Base-by-base conservation (phyloP, 2,329 filamentous ascomycete species). In the Cryphonectria japonica region DNA sequence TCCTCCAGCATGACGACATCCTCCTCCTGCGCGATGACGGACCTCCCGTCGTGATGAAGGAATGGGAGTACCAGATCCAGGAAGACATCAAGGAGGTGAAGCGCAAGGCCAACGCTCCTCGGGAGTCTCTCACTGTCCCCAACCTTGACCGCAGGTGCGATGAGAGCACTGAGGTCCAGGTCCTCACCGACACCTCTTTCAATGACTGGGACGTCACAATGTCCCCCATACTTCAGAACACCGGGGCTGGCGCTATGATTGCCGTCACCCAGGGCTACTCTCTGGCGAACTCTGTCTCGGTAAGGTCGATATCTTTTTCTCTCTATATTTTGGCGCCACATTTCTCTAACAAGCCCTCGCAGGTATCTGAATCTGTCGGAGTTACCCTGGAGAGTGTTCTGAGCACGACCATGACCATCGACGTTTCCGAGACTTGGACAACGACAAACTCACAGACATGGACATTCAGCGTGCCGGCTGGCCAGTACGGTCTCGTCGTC, bases 151-250 rank as follows among this genome's bases (percentile, higher is more conserved):
- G 72, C 32, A 72, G 75, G 64, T 76, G 76, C 50, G 69, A 64
- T 0, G 69, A 75, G 54, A 75, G 69, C 66, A 74, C 74, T 57
- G 76, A 77, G 72, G 71, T 76, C 13, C 76, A 77, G 71, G 71
- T 77, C 26, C 63, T 75, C 32, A 73, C 72, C 7, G 75, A 76
- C 37, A 67, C 72, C 3, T 75, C 74, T 46, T 83, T 82, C 74
- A 75, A 80, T 32, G 80, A 80, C 74, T 82, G 81, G 81, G 81
- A 83, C 69, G 75, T 80, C 1, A 75, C 75, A 63, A 80, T 82
- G 75, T 82, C 81, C 19, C 75, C 77, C 29, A 78, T 82, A 13
- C 74, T 80, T 19, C 76, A 76, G 64, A 78, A 79, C 9, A 75
- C 73, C 11, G 77, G 76, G 2, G 76, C 74, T 32, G 75, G 65